A percentile compares a stretch with the other conserved stretches of the same genome.
phyloP scores from a whole-genome alignment of 495 filamentous ascomycete genomes.

The Pseudomonodictys pantanalensis region DNA sequence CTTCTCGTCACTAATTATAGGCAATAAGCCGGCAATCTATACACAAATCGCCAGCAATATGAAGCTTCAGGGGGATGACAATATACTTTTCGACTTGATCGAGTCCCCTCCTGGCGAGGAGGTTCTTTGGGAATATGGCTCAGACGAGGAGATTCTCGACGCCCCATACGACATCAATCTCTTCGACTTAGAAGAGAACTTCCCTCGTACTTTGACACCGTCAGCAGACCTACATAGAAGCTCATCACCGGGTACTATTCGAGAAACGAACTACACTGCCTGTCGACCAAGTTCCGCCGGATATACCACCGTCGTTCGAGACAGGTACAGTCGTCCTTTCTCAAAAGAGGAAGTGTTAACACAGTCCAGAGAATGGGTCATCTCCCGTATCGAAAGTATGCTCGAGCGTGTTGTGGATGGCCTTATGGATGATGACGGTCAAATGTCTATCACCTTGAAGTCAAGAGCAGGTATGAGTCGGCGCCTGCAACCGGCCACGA shows the following conservation, averaged over 20 bases:
- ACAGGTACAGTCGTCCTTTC: constrained; percentile 2
- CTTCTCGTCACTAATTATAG: too few relatives aligned
- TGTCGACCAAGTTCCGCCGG: too few relatives aligned
- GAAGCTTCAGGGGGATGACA: constrained; percentile 27
- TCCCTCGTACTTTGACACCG: too few relatives aligned
- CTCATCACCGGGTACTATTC: too few relatives aligned
- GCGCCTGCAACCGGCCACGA: neutral
- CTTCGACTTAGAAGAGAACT: too few relatives aligned
- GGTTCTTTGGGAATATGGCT: constrained; percentile 4
- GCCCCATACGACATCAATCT: neutral
- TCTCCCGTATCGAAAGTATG: constrained; percentile 53
- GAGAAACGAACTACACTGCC: too few relatives aligned
- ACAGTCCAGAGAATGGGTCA: constrained; percentile 35
- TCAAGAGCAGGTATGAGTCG: constrained; percentile 21
- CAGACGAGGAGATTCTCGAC: constrained; percentile 17
- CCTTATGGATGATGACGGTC: constrained; percentile 42
- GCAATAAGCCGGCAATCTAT: too few relatives aligned
- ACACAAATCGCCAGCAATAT: too few relatives aligned
- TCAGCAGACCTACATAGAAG: too few relatives aligned
- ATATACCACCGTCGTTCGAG: neutral
- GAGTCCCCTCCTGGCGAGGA: constrained; percentile 9
- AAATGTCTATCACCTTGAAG: constrained; percentile 49
- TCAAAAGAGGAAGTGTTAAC: neutral
- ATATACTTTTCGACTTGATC: constrained; percentile 35
- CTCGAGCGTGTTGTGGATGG: constrained; percentile 52